Evolutionary conservation across 805 yeast genomes (phyloP), one percentile per base, ranked within the genome.

Genomic region (Candida taoyuanica): DNA sequence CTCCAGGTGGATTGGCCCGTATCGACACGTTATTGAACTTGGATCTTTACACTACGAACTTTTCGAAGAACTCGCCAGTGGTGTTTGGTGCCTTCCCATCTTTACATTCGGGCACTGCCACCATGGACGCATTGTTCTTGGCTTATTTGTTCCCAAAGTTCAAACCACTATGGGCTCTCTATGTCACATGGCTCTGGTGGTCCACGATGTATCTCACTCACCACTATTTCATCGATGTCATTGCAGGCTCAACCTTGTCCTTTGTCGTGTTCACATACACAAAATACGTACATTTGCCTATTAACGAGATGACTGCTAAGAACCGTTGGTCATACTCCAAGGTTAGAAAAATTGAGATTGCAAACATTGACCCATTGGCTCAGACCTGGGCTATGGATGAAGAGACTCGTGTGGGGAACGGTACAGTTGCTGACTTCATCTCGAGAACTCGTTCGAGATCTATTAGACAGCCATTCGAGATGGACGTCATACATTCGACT

Each of bases 111-210:
- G 98, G 94, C 13, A 85, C 91, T 59, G 89, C 97, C 11, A 85
- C 89, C 4, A 82, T 91, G 86, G 96, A 89, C 58, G 95, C 88
- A 2, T 67, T 89, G 43, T 93, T 93, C 63, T 67, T 93, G 55
- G 68, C 80, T 37, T 86, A 87, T 67, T 66, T 88, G 39, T 89
- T 89, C 58, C 98, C 98, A 11, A 70, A 64, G 29, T 67, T 68
- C 33, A 68, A 77, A 1, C 78, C 82, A 7, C 43, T 85, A 6
- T 85, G 87, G 70, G 71, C 81, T 58, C 62, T 70, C 15, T 93
- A 91, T 59, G 93, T 87, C n/a, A 65, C 78, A 46, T 87, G 95
- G 94, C 72, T 93, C 50, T 91, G 98, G 98, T 93, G 96, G 95
- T 76, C 93, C 35, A 93, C 98, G 13, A 91, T 91, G 98, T 91